A percentile compares a stretch with the other conserved stretches of the same genome.
Conservation (phyloP, 441 rosid genomes). For the Corymbia citriodora region DNA sequence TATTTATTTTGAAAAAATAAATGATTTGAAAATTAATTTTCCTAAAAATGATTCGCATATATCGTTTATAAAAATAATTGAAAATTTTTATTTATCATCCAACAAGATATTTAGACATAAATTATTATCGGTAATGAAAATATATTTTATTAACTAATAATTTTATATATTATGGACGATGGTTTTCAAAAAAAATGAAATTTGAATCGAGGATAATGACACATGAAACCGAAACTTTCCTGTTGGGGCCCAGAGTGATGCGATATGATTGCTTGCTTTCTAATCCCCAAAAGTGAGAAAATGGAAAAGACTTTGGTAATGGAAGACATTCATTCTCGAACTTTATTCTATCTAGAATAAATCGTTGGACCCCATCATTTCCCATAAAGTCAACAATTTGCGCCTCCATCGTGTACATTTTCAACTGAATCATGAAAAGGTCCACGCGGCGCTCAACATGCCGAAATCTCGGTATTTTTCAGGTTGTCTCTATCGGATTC, state of each 20-base stretch:
- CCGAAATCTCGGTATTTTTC: neutral
- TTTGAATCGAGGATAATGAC: fast-evolving
- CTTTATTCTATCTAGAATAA: neutral
- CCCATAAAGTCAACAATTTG: neutral
- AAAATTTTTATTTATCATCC: fast-evolving
- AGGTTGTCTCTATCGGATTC: neutral
- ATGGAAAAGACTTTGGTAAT: neutral
- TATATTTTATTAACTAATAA: neutral
- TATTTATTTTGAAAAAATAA: neutral
- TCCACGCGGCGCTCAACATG: neutral
- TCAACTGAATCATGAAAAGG: neutral
- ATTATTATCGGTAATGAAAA: neutral
- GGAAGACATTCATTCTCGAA: neutral
- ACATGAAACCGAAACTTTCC: neutral
- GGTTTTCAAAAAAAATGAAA: neutral
- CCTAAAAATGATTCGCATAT: neutral
- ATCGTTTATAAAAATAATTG: neutral
- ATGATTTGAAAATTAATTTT: neutral
- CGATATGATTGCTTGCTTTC: neutral
- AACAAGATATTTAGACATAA: fast-evolving
- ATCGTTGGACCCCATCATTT: neutral
- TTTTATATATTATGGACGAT: fast-evolving
- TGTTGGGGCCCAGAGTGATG: neutral
- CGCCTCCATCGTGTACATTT: neutral
- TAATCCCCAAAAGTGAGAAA: neutral